phyloP scores from a whole-genome alignment of 2,329 filamentous ascomycete species.

The Arthrobotrys megalospora region DNA sequence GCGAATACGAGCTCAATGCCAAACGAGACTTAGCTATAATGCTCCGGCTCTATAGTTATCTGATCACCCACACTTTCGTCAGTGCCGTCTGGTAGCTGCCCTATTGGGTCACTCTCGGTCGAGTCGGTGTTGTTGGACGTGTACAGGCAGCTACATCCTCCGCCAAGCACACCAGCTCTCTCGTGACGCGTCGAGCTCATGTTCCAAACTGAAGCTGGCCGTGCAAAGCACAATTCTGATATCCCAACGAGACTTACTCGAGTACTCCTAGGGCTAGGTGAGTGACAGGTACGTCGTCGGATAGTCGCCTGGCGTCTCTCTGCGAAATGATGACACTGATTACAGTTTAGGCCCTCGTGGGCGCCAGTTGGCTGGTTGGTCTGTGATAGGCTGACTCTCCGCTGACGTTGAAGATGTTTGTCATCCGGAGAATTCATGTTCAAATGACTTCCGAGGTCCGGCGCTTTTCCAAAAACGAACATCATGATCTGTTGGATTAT shows the following conservation, averaged over 20 bases:
- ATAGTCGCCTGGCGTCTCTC: background rate
- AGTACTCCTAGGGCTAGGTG: no score
- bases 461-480: slow-evolving; percentile 24
- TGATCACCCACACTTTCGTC: slow-evolving; percentile 4
- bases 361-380: no score
- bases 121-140: no score
- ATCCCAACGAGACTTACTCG: no score
- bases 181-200: background rate
- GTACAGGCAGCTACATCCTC: no score
- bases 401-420: slow-evolving; percentile 5
- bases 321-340: background rate
- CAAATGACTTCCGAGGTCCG: slow-evolving; percentile 39
- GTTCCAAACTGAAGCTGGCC: no score
- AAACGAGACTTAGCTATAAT: slow-evolving; percentile 23
- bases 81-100: background rate
- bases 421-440: background rate
- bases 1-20: slow-evolving; percentile 27
- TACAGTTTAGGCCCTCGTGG: background rate
- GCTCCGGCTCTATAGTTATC: slow-evolving; percentile 8
- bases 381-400: slow-evolving; percentile 3
- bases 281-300: background rate
- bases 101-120: no score
- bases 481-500: slow-evolving; percentile 2
- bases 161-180: no score
- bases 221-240: no score